Evolutionary conservation across 2,329 filamentous ascomycete species (phyloP).

Genomic region (Alternaria ethzedia): DNA sequence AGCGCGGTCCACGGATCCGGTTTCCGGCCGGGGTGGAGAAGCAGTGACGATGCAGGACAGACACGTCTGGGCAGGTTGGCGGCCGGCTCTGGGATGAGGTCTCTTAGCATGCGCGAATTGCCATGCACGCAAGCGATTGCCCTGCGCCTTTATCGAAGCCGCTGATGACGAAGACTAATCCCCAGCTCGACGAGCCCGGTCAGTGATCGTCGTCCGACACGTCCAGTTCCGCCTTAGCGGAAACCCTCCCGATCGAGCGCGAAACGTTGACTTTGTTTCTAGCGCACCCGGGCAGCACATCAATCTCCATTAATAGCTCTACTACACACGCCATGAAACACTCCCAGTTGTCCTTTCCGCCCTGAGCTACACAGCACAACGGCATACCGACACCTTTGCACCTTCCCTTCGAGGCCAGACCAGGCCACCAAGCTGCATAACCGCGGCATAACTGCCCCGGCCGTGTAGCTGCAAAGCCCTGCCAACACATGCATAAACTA

Average conservation of each 20-base stretch:
- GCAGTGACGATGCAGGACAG: slow-evolving; percentile 8
- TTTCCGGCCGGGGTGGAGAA: slow-evolving; percentile 7
- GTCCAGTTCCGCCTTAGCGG: slow-evolving; percentile 6
- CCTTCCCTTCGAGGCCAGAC: neutral
- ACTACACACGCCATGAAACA: slow-evolving; percentile 3
- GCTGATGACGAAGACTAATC: neutral
- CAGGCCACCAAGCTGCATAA: neutral
- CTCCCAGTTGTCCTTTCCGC: neutral
- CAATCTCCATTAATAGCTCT: neutral
- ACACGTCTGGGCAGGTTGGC: slow-evolving; percentile 2
- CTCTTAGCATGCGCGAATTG: neutral
- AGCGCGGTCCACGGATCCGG: slow-evolving; percentile 20
- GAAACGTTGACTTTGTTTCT: slow-evolving; percentile 9
- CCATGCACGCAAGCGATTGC: neutral
- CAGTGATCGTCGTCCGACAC: slow-evolving; percentile 5
- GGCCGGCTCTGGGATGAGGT: neutral
- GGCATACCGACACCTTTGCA: neutral
- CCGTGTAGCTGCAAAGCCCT: slow-evolving; percentile 2
- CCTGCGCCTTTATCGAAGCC: neutral
- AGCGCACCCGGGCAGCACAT: neutral
- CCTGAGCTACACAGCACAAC: neutral
- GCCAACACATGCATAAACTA: slow-evolving; percentile 18
- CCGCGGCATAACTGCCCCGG: slow-evolving; percentile 6
- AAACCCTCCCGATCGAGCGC: slow-evolving; percentile 3
- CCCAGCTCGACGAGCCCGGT: neutral